Base-by-base conservation (phyloP, 1,284 basidiomycete genomes). In the Phylloboletellus chloephorus region DNA sequence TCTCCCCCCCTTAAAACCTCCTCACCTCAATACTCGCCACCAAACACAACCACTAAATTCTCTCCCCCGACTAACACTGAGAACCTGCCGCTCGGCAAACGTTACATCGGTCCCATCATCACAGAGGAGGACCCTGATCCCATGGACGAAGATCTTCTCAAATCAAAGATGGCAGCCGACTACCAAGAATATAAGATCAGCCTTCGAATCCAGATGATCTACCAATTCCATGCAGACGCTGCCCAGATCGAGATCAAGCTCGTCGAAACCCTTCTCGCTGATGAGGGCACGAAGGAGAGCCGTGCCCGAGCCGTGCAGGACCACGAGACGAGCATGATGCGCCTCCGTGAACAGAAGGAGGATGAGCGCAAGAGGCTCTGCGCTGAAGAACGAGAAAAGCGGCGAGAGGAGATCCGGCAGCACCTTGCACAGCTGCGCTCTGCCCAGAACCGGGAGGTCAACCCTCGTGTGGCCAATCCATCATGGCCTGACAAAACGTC, bases 181-280 rank as follows among this genome's bases (percentile, higher is more conserved):
- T 78, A 76, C 42, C 69, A 73, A 34, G 57, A 60, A 21, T 77
- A 71, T 60, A 76, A 75, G 50, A 61, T 72, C 56, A 53, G 67
- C 20, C 63, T 69, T 11, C 72, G 76, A 20, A 64, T 73, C 26
- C 53, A 64, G 37, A 78, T 76, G 58, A 78, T 78, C 37, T 64
- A 66, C 38, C 70, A 78, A 45, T 78, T 78, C 56, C 76, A 78
- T 49, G 58, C 60, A 7, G 67, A 65, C 30, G 76, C 76, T 4
- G 73, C 72, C 3, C 53, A 63, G 15, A 60, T 67, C 20, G 76
- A 75, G 47, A 66, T 74, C 29, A 56, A 65, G 34, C 65, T 78
- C 16, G 65, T 70, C 3, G 56, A 68, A 32, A 61, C 58, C 7
- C 66, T 78, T n/a, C 60, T 67, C 22, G 57, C 61, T 0, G 42